Percentiles rank a stretch among this genome's conserved stretches.
Conservation (phyloP, 768 basidiomycete species). For the Suillus alpinus region DNA sequence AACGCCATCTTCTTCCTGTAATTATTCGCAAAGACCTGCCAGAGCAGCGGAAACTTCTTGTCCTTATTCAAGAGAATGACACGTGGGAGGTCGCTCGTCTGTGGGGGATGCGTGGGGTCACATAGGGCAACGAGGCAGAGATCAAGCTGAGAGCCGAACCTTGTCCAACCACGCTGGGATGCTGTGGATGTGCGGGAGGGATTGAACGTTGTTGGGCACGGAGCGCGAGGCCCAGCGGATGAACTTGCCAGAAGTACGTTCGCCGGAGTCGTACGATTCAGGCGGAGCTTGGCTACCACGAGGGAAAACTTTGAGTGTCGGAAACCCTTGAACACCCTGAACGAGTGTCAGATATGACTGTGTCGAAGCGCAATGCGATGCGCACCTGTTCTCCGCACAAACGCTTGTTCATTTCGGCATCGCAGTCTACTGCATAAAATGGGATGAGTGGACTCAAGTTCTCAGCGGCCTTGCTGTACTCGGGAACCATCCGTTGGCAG, state of each 20-base stretch:
- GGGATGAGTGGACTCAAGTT: slow-evolving; percentile 81
- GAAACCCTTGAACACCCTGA: slow-evolving; percentile 84
- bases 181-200: slow-evolving; percentile 53
- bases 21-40: slow-evolving; percentile 77
- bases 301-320: slow-evolving; percentile 90
- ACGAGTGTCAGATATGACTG: not conserved
- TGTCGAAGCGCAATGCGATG: not conserved
- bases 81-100: slow-evolving; percentile 46
- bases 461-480: slow-evolving; percentile 78
- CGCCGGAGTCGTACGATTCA: slow-evolving; percentile 61
- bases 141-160: slow-evolving; percentile 37
- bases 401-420: slow-evolving; percentile 74
- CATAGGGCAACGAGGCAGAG: not conserved
- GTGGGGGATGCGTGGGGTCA: not conserved
- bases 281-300: slow-evolving; percentile 63
- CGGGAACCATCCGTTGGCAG: slow-evolving; percentile 82
- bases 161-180: slow-evolving; percentile 66
- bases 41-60: slow-evolving; percentile 72
- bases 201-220: slow-evolving; percentile 69
- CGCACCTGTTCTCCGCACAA: slow-evolving; percentile 77
- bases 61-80: slow-evolving; percentile 74
- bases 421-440: slow-evolving; percentile 92
- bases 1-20: slow-evolving; percentile 63
- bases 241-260: slow-evolving; percentile 70
- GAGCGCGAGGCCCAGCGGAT: slow-evolving; percentile 74